Evolutionary conservation across 202 grass and related monocot species (phyloP).

Genomic region (Brachypodium distachyon): DNA sequence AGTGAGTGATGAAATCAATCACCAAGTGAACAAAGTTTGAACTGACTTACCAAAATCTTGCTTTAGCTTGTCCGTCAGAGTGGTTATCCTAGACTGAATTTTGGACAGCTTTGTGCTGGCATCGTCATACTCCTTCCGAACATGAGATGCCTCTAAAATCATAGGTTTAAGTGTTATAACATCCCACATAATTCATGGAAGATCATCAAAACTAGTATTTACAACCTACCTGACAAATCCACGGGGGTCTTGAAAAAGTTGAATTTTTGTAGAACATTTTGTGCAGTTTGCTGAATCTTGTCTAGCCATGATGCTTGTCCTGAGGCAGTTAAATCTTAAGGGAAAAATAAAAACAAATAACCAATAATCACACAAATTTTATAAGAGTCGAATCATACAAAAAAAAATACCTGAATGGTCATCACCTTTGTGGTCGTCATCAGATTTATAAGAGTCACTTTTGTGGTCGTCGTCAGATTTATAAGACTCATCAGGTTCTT

Average conservation of each 20-base stretch:
- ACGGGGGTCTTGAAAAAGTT: constrained; percentile 90
- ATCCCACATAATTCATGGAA: neutral
- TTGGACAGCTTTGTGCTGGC: constrained; percentile 85
- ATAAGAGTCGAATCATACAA: neutral
- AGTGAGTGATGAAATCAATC: neutral
- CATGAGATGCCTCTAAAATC: constrained; percentile 63
- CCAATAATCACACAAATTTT: neutral
- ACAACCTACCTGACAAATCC: constrained; percentile 72
- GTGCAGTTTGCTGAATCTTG: constrained; percentile 80
- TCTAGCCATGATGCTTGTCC: constrained; percentile 57
- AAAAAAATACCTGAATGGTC: constrained; percentile 56
- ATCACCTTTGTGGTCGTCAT: constrained; percentile 56
- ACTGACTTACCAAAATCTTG: constrained; percentile 69
- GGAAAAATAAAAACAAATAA: constrained; percentile 21
- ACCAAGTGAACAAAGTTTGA: neutral
- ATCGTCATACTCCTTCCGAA: constrained; percentile 93
- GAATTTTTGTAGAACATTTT: constrained; percentile 78
- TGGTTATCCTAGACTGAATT: constrained; percentile 79
- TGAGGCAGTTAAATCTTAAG: constrained; percentile 43
- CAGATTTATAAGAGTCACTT: constrained; percentile 51
- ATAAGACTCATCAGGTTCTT: constrained; percentile 39
- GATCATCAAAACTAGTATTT: constrained; percentile 8
- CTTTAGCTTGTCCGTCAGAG: constrained; percentile 71
- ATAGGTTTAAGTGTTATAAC: constrained; percentile 4
- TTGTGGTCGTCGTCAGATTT: constrained; percentile 59